Base-by-base conservation (phyloP, 2,329 filamentous ascomycete genomes). In the Penicillium italicum region DNA sequence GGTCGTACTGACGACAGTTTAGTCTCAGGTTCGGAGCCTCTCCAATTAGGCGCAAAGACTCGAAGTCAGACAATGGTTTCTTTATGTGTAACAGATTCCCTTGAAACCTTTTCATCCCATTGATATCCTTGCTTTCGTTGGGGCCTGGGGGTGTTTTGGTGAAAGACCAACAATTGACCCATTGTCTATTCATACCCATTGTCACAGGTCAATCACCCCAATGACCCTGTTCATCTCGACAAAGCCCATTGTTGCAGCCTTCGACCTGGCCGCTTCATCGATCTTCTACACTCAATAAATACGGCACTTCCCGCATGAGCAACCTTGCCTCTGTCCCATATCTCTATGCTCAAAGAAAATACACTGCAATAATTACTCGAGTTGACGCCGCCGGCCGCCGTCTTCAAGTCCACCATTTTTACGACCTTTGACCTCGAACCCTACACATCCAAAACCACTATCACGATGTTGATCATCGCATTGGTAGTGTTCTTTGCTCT, bases 401-500 rank as follows among this genome's bases (percentile, higher is more conserved):
- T 45, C 37, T 18, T 46, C 45, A 60, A 26, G 28, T 38, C 12
- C 28, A 31, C 51, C 18, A 47, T 20, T 28, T 40, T 47, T 31
- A 37, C 43, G 24, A 12, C 30, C 34, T 24, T 55, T 18, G 37
- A 40, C 28, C 30, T 50, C 48, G 50, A 58, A 31, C 54, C 20
- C 10, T 41, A 42, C 36, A 24, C 26, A 34, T 41, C 26, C 24
- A 16, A 22, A 46, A 10, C 12, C 34, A 30, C 34, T 28, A 44
- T 41, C 16, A 55, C 41, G 34, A 50, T 50, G 31, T 37, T 55
- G 45, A 36, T 22, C 43, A 56, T 58, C 45, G 22, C 44, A 14
- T n/a, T 56, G 44, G 45, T 50, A 47, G 56, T 57, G 28, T 49
- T 69, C 31, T 52, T 75, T 38, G 58, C 65, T 43, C 55, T 69